Percentiles rank a stretch among this genome's conserved stretches.
Conservation (phyloP, 2,329 filamentous ascomycete species). For the Seiridium cupressi region DNA sequence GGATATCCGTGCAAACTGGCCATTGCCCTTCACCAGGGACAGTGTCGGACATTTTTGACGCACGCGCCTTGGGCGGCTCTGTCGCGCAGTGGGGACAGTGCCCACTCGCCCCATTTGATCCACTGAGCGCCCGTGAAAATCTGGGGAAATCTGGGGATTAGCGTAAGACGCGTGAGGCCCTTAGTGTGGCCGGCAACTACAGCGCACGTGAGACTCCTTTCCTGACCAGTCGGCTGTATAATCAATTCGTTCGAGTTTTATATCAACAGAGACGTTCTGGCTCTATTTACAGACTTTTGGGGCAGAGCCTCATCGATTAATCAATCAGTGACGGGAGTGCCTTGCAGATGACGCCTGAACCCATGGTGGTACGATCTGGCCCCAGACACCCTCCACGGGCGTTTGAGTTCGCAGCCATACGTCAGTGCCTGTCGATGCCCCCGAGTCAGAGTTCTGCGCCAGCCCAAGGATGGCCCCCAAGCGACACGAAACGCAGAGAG, state of each 20-base stretch:
- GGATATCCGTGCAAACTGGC: background rate
- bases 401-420: slow-evolving; percentile 1
- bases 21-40: background rate
- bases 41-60: background rate
- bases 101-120: slow-evolving; percentile 2
- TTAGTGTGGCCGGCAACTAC: background rate
- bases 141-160: slow-evolving; percentile 9
- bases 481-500: background rate
- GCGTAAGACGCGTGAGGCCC: slow-evolving; percentile 5
- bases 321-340: slow-evolving; percentile 3
- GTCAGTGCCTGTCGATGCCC: background rate
- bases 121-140: slow-evolving; percentile 4
- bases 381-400: slow-evolving; percentile 1
- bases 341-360: slow-evolving; percentile 1
- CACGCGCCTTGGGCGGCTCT: slow-evolving; percentile 1
- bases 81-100: slow-evolving; percentile 7
- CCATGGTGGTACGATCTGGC: background rate
- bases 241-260: background rate
- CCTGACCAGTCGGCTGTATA: background rate
- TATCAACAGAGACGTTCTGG: background rate
- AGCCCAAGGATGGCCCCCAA: background rate
- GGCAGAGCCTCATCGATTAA: background rate
- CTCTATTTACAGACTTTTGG: background rate
- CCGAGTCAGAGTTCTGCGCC: background rate
- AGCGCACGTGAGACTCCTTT: slow-evolving; percentile 1